A percentile compares a stretch with the other conserved stretches of the same genome.
Evolutionary conservation across 345 rosid species (phyloP).

Genomic region (Citrus inodora): DNA sequence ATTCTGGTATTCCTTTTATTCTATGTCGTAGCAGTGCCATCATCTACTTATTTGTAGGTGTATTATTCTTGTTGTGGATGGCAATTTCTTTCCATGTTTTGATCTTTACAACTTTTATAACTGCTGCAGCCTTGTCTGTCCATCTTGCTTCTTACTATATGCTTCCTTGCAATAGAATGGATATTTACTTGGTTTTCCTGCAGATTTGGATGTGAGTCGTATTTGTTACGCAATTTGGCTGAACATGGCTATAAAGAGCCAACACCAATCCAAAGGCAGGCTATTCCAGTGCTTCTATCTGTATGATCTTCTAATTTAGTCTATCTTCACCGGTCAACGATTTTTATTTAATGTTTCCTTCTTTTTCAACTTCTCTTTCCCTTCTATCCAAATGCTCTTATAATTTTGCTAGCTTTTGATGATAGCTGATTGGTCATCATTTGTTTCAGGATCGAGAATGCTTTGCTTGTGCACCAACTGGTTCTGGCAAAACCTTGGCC

Average conservation of each 20-base stretch:
- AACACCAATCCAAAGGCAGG: constrained; percentile 97
- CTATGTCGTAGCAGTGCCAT: background rate
- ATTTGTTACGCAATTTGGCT: constrained; percentile 59
- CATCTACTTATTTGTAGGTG: background rate
- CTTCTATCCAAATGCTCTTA: background rate
- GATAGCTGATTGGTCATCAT: constrained; percentile 11
- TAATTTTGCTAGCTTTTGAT: background rate
- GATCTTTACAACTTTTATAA: background rate
- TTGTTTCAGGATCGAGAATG: constrained; percentile 77
- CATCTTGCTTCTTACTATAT: constrained; percentile 1
- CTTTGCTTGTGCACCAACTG: constrained; percentile 97
- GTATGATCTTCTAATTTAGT: constrained; percentile 45
- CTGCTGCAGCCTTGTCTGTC: background rate
- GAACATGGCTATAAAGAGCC: constrained; percentile 92
- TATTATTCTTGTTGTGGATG: background rate
- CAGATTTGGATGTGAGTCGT: constrained; percentile 70
- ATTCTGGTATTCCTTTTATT: background rate
- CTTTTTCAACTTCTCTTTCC: background rate
- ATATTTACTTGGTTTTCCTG: background rate
- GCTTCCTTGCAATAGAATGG: constrained; percentile 3
- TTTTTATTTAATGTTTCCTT: background rate
- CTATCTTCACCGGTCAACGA: constrained; percentile 1
- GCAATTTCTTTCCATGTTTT: background rate
- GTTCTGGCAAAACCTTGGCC: constrained; percentile 92
- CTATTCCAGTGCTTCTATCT: constrained; percentile 80